A percentile compares a stretch with the other conserved stretches of the same genome.
These are phyloP conservation scores for Lichtheimia hyalospora DNA, from an alignment of 371 early-diverging fungal genomes.

Conservation along the genomic window DNA sequence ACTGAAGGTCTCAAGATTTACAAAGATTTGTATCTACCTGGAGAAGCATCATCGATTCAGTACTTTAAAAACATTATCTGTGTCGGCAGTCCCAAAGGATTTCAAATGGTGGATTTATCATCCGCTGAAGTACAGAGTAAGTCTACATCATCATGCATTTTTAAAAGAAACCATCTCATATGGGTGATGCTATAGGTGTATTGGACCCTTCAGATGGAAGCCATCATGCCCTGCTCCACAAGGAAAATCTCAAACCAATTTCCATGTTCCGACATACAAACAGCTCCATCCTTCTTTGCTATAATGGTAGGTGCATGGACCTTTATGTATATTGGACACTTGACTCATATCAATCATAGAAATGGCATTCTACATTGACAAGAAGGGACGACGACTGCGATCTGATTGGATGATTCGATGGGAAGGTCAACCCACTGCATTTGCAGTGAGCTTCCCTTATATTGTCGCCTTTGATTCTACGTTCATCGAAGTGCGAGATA, in stretches of 20 bases:
- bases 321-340: background rate
- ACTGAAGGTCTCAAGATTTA: slow-evolving; percentile 62
- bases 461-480: slow-evolving; percentile 84
- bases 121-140: slow-evolving; percentile 69
- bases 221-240: slow-evolving; percentile 26
- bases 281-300: slow-evolving; percentile 86
- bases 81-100: slow-evolving; percentile 92
- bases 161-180: background rate
- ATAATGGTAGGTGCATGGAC: slow-evolving; percentile 57
- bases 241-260: slow-evolving; percentile 64
- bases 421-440: slow-evolving; percentile 74
- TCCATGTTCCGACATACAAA: slow-evolving; percentile 80
- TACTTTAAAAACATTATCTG: slow-evolving; percentile 85
- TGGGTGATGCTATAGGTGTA: slow-evolving; percentile 29
- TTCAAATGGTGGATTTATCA: slow-evolving; percentile 88
- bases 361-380: slow-evolving; percentile 91
- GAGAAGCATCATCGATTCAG: slow-evolving; percentile 84
- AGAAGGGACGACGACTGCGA: slow-evolving; percentile 77
- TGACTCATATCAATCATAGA: slow-evolving; percentile 36
- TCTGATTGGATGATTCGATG: slow-evolving; percentile 76
- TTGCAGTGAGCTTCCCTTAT: slow-evolving; percentile 79
- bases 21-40: slow-evolving; percentile 85
- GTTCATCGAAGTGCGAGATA: slow-evolving; percentile 88
- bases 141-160: background rate
- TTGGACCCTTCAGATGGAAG: slow-evolving; percentile 46